Evolutionary conservation across 192 early-diverging fungal genomes (phyloP).

Genomic region (Podila epigama): DNA sequence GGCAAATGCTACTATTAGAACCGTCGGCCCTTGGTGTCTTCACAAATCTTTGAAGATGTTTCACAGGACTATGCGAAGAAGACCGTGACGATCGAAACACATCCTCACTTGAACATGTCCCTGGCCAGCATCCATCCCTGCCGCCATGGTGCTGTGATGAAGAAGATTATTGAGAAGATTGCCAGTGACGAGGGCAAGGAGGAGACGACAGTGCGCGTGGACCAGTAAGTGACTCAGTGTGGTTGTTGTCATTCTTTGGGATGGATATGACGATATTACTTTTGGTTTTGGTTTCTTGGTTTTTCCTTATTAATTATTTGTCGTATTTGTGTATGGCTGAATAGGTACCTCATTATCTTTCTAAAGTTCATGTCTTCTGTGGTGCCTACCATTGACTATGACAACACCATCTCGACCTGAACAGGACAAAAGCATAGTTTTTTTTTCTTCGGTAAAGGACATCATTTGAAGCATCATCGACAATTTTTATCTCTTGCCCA

Average conservation of each 20-base stretch:
- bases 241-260: no score
- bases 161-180: conserved; percentile 89
- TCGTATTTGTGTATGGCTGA: not conserved
- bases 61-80: conserved; percentile 99
- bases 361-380: conserved; percentile 98
- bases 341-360: conserved; percentile 88
- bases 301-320: not conserved
- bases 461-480: no score
- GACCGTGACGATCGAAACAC: conserved; percentile 97
- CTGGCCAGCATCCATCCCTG: conserved; percentile 98
- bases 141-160: conserved; percentile 98
- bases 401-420: conserved; percentile 89
- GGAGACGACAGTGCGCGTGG: conserved; percentile 78
- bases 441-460: no score
- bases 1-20: no score
- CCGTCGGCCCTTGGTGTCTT: conserved; percentile 80
- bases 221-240: conserved; percentile 91
- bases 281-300: not conserved
- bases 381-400: conserved; percentile 98
- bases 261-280: not conserved
- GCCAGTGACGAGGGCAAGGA: conserved; percentile 68
- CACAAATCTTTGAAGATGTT: conserved; percentile 98
- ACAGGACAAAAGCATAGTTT: not conserved
- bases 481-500: no score
- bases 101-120: conserved; percentile 88